Evolutionary conservation across 2,329 filamentous ascomycete genomes (phyloP), one percentile per base, ranked within the genome.

Genomic region (Cercospora sp.): DNA sequence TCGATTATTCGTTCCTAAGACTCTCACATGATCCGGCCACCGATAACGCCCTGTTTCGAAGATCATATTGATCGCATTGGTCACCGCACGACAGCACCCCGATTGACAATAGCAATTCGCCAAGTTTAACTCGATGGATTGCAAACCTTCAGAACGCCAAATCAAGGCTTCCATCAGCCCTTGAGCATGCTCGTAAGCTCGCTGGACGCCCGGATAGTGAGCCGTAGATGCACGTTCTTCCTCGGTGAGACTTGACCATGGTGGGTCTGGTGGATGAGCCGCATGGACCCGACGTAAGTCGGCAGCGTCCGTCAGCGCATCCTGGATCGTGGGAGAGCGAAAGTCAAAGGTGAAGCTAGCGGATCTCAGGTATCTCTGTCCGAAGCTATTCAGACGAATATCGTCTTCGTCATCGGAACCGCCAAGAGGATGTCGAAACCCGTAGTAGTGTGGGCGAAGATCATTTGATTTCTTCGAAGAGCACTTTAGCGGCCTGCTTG

Each of bases 401-500:
- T 51, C 53, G 26, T 32, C 53, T 21, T 32, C 16, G 24, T 28
- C 53, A 16, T 26, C 51, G 26, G 18, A 26, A 24, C 18, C 53
- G 9, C 24, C 26, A 1, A 12, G 6, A 34, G 32, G 2, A 37
- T 37, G 12, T 37, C 12, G 34, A 3, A 32, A 3, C 16, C 55
- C 7, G 3, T 0, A 12, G 55, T 13, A 13, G 3, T 3, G 28
- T 58, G 4, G 16, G 26, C 2, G n/a, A 65, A 37, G 8, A 65
- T 60, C 24, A 65, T 45, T 3, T 45, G 21, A 9, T 65, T 6
- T 60, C 4, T 16, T 28, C 32, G 26, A 65, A 34, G 10, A 65
- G 26, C 3, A 65, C 40, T 32, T 59, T 21, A 0, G 24, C 63
- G 2, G 55, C 63, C 21, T 61, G 51, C 8, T 60, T 24, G 16